Conservation (phyloP, 331 rosid species). For the Cucumis variabilis region DNA sequence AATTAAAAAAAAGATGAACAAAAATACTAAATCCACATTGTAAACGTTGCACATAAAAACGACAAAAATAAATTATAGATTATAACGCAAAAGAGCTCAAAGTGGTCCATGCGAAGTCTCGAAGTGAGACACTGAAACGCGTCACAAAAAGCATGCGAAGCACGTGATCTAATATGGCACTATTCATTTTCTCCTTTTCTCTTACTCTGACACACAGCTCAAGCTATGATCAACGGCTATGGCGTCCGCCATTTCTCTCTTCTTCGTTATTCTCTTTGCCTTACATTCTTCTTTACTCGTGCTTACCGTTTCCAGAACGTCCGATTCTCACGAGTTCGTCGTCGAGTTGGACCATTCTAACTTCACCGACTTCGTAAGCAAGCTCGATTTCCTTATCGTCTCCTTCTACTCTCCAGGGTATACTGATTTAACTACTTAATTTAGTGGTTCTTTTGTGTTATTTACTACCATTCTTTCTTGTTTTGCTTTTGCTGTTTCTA, state of each 20-base stretch:
- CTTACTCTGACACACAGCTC: neutral
- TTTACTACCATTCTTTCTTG: neutral
- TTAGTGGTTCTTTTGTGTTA: neutral
- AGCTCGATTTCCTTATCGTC: constrained; percentile 31
- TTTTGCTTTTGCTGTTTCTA: neutral
- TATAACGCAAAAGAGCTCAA: neutral
- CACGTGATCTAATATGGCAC: neutral
- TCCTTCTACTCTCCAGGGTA: constrained; percentile 30
- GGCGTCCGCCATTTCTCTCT: constrained; percentile 24
- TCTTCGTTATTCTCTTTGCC: neutral
- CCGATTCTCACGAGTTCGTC: constrained; percentile 19
- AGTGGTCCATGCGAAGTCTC: neutral
- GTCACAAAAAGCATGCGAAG: neutral
- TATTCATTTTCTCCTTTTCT: neutral
- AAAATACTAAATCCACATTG: neutral
- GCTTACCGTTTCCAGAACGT: neutral
- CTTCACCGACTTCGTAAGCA: constrained; percentile 28
- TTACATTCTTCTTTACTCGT: neutral
- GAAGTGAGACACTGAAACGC: neutral
- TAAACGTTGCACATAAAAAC: neutral
- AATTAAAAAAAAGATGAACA: too few species aligned
- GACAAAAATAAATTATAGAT: neutral
- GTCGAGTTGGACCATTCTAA: constrained; percentile 26
- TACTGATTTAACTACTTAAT: neutral
- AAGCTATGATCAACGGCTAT: neutral